Base-by-base conservation (phyloP, 2,329 filamentous ascomycete genomes). In the Colletotrichum sp. region DNA sequence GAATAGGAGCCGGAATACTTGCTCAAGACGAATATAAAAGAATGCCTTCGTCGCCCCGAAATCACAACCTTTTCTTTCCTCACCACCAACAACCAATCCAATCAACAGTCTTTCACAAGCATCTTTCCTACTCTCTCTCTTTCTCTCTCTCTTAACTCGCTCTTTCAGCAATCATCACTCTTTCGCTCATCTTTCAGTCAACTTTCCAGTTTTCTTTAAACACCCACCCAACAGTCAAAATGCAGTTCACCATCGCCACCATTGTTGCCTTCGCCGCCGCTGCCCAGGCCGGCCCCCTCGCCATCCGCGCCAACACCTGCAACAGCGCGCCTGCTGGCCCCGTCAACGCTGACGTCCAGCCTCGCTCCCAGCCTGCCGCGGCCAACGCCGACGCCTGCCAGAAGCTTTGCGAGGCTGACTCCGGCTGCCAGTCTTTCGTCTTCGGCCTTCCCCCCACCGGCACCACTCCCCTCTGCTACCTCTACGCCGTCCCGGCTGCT, bases 321-420 rank as follows among this genome's bases (percentile, higher is more conserved):
- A 73, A 73, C 71, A 24, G 18, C 10, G 71, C 71, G 3, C 71
- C 71, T n/a, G 24, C 64, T 18, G 65, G 71, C 55, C 65, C 57
- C 21, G 36, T 55, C 18, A 63, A 60, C 30, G 55, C 55, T 66
- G 30, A 39, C 39, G 71, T 73, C 21, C 24, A 8, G 16, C 71
- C 71, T n/a, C 55, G 55, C 34, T 71, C 67, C 21, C 72, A 75
- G 72, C 67, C 72, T n/a, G 49, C 34, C 49, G 67, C 67, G 12
- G 36, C 59, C n/a, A 75, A 59, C 34, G 72, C 72, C 10, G 67
- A 71, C 8, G 72, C 72, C 26, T 75, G 72, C 72, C 57, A 66
- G 32, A 70, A 75, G 72, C 66, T 59, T 15, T 75, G 72, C 68
- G 68, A 71, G 44, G 67, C 67, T 12, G 59, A 71, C 67, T n/a